These are phyloP conservation scores for Sarocladiaceae sp. DNA, from an alignment of 2,329 filamentous ascomycete genomes.

Conservation along the genomic window DNA sequence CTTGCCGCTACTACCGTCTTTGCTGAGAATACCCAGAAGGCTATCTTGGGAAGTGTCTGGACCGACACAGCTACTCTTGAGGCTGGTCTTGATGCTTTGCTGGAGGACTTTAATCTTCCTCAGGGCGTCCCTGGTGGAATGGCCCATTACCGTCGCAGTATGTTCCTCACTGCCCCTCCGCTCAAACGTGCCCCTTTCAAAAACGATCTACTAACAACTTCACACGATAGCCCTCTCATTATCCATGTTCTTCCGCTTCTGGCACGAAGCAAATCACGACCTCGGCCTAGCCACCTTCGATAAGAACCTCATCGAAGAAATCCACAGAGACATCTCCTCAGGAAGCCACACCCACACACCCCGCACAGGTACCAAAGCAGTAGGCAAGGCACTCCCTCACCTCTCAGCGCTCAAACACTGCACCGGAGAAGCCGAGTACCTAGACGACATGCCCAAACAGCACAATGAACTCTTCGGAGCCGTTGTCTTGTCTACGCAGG, in stretches of 20 bases:
- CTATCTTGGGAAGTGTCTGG: slow-evolving; percentile 68
- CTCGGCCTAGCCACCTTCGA: slow-evolving; percentile 54
- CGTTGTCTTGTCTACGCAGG: slow-evolving; percentile 75
- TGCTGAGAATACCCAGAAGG: slow-evolving; percentile 68
- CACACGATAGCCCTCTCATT: slow-evolving; percentile 87
- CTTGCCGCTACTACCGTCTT: slow-evolving; percentile 81
- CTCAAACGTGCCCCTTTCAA: no score
- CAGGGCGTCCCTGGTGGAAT: slow-evolving; percentile 89
- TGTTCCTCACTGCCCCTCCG: no score
- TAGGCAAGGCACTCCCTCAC: slow-evolving; percentile 74
- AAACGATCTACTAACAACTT: no score
- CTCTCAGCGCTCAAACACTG: slow-evolving; percentile 83
- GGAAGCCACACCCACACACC: slow-evolving; percentile 74
- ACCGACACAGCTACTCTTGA: slow-evolving; percentile 73
- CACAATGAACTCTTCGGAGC: slow-evolving; percentile 81
- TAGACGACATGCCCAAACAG: slow-evolving; percentile 78
- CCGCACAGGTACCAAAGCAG: slow-evolving; percentile 70
- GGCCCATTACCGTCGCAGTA: slow-evolving; percentile 74
- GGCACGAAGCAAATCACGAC: slow-evolving; percentile 75
- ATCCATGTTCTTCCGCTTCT: slow-evolving; percentile 96
- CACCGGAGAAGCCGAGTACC: slow-evolving; percentile 85
- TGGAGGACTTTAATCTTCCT: slow-evolving; percentile 73
- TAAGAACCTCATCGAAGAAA: slow-evolving; percentile 68
- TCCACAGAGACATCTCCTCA: slow-evolving; percentile 72
- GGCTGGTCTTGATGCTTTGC: slow-evolving; percentile 75